Evolutionary conservation across 805 yeast species (phyloP).

Genomic region (Saccharomycopsis malanga): DNA sequence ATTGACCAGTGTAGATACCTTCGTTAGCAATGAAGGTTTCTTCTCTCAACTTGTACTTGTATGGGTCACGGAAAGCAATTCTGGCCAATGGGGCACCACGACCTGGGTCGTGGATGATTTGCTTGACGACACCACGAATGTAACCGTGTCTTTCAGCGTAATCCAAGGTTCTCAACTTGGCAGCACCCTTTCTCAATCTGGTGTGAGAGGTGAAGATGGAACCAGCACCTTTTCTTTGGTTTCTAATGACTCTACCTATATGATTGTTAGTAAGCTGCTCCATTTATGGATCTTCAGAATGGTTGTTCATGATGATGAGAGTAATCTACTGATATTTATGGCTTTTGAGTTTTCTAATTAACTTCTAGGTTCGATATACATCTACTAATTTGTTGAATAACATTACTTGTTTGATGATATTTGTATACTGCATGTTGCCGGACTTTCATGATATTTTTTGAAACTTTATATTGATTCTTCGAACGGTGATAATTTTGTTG

Average conservation of each 20-base stretch:
- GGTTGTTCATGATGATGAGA: neutral
- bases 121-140: constrained; percentile 98
- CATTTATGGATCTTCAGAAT: neutral
- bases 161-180: constrained; percentile 98
- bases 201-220: constrained; percentile 99
- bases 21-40: constrained; percentile 99
- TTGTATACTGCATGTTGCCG: too few species aligned
- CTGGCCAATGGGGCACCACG: constrained; percentile 99
- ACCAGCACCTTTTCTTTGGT: constrained; percentile 99
- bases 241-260: constrained; percentile 98
- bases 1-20: constrained; percentile 99
- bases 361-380: neutral
- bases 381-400: neutral
- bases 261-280: neutral
- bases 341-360: neutral
- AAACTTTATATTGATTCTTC: too few species aligned
- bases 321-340: neutral
- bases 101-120: constrained; percentile 98
- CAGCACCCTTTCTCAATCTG: constrained; percentile 99
- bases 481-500: too few species aligned
- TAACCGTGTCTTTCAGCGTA: constrained; percentile 99
- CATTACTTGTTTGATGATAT: too few species aligned
- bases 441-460: too few species aligned
- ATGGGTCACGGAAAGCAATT: constrained; percentile 99
- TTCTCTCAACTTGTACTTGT: constrained; percentile 95